phyloP scores from a whole-genome alignment of 1,284 basidiomycete species.

The Cutaneotrichosporon cavernicola region DNA sequence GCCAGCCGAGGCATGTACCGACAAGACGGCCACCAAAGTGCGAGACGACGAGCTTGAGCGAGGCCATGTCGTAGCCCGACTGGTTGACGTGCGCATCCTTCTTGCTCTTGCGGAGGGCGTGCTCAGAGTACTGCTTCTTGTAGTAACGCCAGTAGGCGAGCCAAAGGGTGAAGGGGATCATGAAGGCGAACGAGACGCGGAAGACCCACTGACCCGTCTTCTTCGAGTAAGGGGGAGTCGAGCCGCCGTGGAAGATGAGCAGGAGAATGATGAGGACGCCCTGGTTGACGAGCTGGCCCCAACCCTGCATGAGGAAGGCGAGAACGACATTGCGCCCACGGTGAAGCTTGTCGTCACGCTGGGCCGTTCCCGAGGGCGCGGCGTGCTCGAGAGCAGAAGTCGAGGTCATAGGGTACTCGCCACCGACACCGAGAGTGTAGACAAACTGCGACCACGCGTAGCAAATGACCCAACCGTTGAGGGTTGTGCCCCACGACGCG shows the following conservation, averaged over 20 bases:
- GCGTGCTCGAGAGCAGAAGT: conserved; percentile 58
- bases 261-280: conserved; percentile 57
- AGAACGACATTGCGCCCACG: conserved; percentile 59
- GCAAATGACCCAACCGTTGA: conserved; percentile 60
- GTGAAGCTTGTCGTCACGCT: conserved; percentile 58
- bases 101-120: conserved; percentile 54
- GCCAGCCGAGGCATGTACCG: conserved; percentile 58
- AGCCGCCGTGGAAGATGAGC: conserved; percentile 57
- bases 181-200: conserved; percentile 59
- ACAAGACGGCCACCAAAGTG: conserved; percentile 59
- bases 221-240: conserved; percentile 49
- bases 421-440: conserved; percentile 57
- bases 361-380: conserved; percentile 45
- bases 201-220: conserved; percentile 59
- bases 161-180: conserved; percentile 58
- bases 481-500: conserved; percentile 57
- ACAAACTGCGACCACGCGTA: conserved; percentile 57
- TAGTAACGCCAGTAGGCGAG: conserved; percentile 60
- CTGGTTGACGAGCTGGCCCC: conserved; percentile 60
- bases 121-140: conserved; percentile 52
- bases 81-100: conserved; percentile 54
- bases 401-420: conserved; percentile 61
- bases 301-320: conserved; percentile 59
- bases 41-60: conserved; percentile 55
- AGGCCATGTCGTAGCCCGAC: conserved; percentile 57